Evolutionary conservation across 208 protist species (phyloP).

Genomic region (Trypanosoma caninum): DNA sequence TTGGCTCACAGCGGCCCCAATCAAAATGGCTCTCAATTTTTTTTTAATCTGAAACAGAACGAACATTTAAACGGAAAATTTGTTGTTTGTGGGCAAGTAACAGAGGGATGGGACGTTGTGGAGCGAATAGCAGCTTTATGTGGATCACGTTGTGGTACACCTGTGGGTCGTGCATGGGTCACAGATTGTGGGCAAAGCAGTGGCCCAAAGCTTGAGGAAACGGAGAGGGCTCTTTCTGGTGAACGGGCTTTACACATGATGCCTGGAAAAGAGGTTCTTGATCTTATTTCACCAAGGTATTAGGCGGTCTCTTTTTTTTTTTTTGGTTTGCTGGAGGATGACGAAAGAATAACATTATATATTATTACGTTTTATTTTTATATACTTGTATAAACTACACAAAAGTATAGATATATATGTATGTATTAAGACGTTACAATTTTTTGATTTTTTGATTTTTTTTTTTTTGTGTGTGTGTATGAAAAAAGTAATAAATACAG

Average conservation of each 20-base stretch:
- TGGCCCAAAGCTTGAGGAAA: slow-evolving; percentile 68
- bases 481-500: too few relatives aligned
- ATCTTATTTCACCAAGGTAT: slow-evolving; percentile 74
- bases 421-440: neutral
- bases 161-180: slow-evolving; percentile 85
- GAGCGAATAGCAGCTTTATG: slow-evolving; percentile 48
- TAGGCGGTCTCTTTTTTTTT: slow-evolving; percentile 23
- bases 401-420: too few relatives aligned
- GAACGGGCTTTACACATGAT: slow-evolving; percentile 56
- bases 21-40: slow-evolving; percentile 92
- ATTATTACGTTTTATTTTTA: too few relatives aligned
- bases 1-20: slow-evolving; percentile 86
- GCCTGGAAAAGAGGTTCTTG: slow-evolving; percentile 76
- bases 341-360: too few relatives aligned
- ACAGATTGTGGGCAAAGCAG: slow-evolving; percentile 85
- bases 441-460: neutral
- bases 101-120: slow-evolving; percentile 83
- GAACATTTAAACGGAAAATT: slow-evolving; percentile 90
- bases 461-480: too few relatives aligned
- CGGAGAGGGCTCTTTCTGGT: slow-evolving; percentile 36
- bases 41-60: slow-evolving; percentile 82
- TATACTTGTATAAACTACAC: too few relatives aligned
- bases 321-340: slow-evolving; percentile 1
- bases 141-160: slow-evolving; percentile 80
- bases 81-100: slow-evolving; percentile 89